Percentiles rank a stretch among this genome's conserved stretches.
Evolutionary conservation across 2,329 filamentous ascomycete genomes (phyloP).

Genomic region (Mycosphaerelloides madeirae): DNA sequence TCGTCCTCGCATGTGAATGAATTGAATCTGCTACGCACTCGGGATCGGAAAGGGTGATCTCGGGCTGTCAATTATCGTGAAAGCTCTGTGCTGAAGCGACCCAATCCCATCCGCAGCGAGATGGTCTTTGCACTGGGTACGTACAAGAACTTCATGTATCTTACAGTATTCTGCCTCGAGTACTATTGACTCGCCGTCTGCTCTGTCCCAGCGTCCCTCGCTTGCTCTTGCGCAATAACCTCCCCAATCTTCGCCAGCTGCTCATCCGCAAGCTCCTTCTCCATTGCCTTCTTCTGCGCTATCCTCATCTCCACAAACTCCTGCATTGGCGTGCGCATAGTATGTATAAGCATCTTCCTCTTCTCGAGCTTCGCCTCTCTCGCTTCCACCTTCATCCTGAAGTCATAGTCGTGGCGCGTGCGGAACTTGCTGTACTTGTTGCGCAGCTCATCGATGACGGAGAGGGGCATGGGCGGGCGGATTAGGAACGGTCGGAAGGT

Average conservation of each 20-base stretch:
- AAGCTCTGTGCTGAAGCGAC: no score
- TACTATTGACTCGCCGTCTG: no score
- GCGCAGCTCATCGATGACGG: constrained; percentile 79
- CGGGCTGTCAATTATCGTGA: no score
- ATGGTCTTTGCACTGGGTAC: no score
- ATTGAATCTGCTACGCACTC: no score
- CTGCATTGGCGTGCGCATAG: constrained; percentile 46
- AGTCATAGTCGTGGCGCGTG: constrained; percentile 72
- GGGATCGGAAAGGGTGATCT: no score
- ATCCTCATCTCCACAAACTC: constrained; percentile 38
- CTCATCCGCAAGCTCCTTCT: constrained; percentile 33
- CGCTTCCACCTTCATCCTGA: constrained; percentile 59
- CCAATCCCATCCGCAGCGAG: no score
- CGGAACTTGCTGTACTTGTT: constrained; percentile 78
- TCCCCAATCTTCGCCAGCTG: constrained; percentile 40
- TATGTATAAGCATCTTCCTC: constrained; percentile 36
- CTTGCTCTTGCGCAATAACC: constrained; percentile 33
- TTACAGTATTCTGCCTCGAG: neutral
- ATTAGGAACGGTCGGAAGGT: constrained; percentile 77
- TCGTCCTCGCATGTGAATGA: no score
- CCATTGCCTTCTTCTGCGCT: constrained; percentile 36
- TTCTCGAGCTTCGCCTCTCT: constrained; percentile 51
- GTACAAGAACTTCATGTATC: neutral
- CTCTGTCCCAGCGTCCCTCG: constrained; percentile 1
- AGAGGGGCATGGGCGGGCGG: constrained; percentile 69